phyloP scores from a whole-genome alignment of 1,284 basidiomycete species.

The Boletus smithii region DNA sequence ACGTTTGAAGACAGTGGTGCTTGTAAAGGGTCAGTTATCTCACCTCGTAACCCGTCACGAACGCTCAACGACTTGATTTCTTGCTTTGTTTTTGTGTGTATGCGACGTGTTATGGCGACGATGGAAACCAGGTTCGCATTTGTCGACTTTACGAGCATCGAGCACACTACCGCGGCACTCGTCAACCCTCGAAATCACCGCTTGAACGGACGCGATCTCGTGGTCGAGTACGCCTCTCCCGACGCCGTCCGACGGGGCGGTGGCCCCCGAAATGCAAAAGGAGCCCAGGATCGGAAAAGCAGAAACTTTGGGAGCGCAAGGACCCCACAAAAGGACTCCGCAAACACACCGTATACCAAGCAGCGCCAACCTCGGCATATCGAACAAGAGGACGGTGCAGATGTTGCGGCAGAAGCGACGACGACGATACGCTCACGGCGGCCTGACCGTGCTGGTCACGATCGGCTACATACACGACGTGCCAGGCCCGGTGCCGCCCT shows the following conservation, averaged over 20 bases:
- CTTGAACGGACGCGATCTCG: conserved; percentile 80
- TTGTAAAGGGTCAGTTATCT: conserved; percentile 92
- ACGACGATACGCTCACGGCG: not conserved
- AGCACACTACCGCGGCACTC: conserved; percentile 80
- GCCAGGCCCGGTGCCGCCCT: conserved; percentile 88
- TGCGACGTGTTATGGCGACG: too few species aligned
- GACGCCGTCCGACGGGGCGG: conserved; percentile 78
- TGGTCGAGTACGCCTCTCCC: conserved; percentile 84
- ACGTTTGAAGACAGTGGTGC: conserved; percentile 93
- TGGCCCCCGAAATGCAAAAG: conserved; percentile 27
- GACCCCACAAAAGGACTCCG: conserved; percentile 3
- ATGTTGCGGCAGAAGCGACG: not conserved
- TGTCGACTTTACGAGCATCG: conserved; percentile 81
- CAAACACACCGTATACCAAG: not conserved
- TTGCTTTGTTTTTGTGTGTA: too few species aligned
- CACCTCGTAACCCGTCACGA: too few species aligned
- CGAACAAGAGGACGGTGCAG: conserved; percentile 1
- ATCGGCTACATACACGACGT: conserved; percentile 36
- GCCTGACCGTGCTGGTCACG: conserved; percentile 8
- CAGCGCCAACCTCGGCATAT: conserved; percentile 1
- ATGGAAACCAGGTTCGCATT: conserved; percentile 79
- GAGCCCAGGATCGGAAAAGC: conserved; percentile 13
- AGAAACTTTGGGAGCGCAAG: conserved; percentile 4
- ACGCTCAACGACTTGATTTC: too few species aligned
- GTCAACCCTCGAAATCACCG: conserved; percentile 83